Base-by-base conservation (phyloP, 176 grass and related monocot species). In the Zoysia japonica region DNA sequence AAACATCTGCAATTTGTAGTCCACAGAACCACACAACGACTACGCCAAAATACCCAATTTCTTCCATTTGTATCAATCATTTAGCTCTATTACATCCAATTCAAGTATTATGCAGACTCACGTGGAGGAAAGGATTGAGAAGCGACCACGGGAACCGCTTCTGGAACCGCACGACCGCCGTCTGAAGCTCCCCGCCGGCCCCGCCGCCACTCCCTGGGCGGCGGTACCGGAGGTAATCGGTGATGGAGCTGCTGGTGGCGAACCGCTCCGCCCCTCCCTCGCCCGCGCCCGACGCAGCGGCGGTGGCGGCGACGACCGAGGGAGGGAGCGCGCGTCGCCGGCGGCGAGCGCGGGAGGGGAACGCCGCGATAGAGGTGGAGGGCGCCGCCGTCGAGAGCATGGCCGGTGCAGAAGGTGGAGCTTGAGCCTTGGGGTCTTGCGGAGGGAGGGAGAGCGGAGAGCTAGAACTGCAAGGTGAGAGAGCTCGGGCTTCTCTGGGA, bases 131-230 rank as follows among this genome's bases (percentile, higher is more conserved):
- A 20, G 95, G 91, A 62, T 89, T 68, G 14, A 98, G 16, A 52
- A 94, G 70, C 14, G 87, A 82, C 88, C 87, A 92, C 28, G 95
- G 92, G 71, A 92, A 37, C 6, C 71, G 87, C 83, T 89, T 98
- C 88, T 84, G 62, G 87, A 90, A 94, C 35, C 78, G 87, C 40
- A 98, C 92, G 11, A 98, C 92, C 12, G 95, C 92, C 28, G 92
- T 90, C 77, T 98, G 92, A 60, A 98, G 85, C 83, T 98, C 81
- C 11, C 85, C 47, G 75, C 90, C 51, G 53, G 59, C 20, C 50
- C 55, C 68, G 6, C 35, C 48, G 9, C 70, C 77, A 28, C 60
- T 19, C 20, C 11, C 70, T 7, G 43, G 75, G 57, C 83, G 80
- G 20, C 84, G 68, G 88, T 91, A 97, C 7, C 94, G 85, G 61